Percentiles rank a stretch among this genome's conserved stretches.
Evolutionary conservation across 352 stramenopile genomes (phyloP).

Genomic region (Phytophthora pluvialis): DNA sequence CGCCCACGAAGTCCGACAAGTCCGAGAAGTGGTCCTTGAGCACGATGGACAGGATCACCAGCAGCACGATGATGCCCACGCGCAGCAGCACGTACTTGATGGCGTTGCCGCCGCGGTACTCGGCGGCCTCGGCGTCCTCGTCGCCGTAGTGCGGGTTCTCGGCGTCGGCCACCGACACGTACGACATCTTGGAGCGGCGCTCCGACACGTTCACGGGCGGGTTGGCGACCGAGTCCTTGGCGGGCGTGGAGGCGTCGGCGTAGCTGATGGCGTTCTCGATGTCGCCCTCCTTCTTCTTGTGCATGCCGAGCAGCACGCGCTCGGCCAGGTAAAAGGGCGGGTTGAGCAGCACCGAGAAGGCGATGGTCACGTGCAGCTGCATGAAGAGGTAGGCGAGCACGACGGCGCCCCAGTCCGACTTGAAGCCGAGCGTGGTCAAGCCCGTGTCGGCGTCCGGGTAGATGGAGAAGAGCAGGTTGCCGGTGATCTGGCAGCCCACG

Average conservation of each 20-base stretch:
- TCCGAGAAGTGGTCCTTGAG: slow-evolving; percentile 51
- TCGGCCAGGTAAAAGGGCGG: slow-evolving; percentile 59
- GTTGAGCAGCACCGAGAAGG: slow-evolving; percentile 64
- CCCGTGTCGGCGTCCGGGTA: slow-evolving; percentile 28
- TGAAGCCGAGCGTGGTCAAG: slow-evolving; percentile 43
- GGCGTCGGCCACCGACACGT: slow-evolving; percentile 26
- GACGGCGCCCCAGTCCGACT: slow-evolving; percentile 33
- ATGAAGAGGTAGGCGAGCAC: slow-evolving; percentile 59
- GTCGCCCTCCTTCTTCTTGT: slow-evolving; percentile 46
- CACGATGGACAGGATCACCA: slow-evolving; percentile 48
- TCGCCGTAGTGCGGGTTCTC: slow-evolving; percentile 32
- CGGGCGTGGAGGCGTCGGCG: slow-evolving; percentile 25
- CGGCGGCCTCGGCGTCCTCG: slow-evolving; percentile 23
- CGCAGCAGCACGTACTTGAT: slow-evolving; percentile 50
- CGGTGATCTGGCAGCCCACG: slow-evolving; percentile 48
- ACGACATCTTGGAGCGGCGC: slow-evolving; percentile 28
- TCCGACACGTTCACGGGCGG: slow-evolving; percentile 21
- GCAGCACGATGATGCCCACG: slow-evolving; percentile 38
- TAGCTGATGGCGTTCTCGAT: slow-evolving; percentile 39
- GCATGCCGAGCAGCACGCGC: slow-evolving; percentile 44
- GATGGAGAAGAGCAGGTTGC: slow-evolving; percentile 38
- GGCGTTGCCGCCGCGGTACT: slow-evolving; percentile 40
- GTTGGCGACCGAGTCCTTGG: slow-evolving; percentile 18
- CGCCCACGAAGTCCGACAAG: slow-evolving; percentile 50
- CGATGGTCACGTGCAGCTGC: slow-evolving; percentile 48